These are phyloP conservation scores for Penicillium sp. DNA, from an alignment of 2,329 filamentous ascomycete genomes.

Conservation along the genomic window DNA sequence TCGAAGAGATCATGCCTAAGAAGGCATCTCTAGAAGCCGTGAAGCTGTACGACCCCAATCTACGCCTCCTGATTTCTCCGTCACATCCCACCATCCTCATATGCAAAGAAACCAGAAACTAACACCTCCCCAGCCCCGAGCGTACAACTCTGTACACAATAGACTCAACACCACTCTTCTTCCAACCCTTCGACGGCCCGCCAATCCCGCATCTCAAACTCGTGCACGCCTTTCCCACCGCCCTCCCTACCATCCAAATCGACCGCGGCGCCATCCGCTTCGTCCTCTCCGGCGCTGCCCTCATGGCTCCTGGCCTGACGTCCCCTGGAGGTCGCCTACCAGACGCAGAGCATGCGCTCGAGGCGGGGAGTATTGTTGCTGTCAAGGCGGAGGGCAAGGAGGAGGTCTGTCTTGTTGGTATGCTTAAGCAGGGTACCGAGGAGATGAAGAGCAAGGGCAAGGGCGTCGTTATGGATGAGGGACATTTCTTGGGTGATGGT, in stretches of 20 bases:
- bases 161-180: conserved; percentile 78
- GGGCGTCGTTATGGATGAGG: conserved; percentile 88
- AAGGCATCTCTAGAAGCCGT: conserved; percentile 86
- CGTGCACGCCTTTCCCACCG: conserved; percentile 83
- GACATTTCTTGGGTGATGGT: conserved; percentile 91
- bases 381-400: conserved; percentile 91
- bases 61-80: background rate
- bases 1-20: conserved; percentile 93
- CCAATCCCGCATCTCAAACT: conserved; percentile 85
- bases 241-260: conserved; percentile 81
- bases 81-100: background rate
- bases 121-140: conserved; percentile 60
- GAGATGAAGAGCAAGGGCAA: conserved; percentile 95
- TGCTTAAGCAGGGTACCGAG: conserved; percentile 78
- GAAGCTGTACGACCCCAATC: conserved; percentile 63
- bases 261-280: conserved; percentile 96
- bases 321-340: conserved; percentile 78
- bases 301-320: conserved; percentile 95
- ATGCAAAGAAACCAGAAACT: background rate
- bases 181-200: conserved; percentile 74
- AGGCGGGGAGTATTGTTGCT: conserved; percentile 79
- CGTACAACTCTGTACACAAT: conserved; percentile 85
- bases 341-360: conserved; percentile 60
- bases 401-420: conserved; percentile 83
- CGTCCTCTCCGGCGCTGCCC: conserved; percentile 84